Conservation (phyloP, 2,329 filamentous ascomycete genomes). For the Calonectria multiphialidica region DNA sequence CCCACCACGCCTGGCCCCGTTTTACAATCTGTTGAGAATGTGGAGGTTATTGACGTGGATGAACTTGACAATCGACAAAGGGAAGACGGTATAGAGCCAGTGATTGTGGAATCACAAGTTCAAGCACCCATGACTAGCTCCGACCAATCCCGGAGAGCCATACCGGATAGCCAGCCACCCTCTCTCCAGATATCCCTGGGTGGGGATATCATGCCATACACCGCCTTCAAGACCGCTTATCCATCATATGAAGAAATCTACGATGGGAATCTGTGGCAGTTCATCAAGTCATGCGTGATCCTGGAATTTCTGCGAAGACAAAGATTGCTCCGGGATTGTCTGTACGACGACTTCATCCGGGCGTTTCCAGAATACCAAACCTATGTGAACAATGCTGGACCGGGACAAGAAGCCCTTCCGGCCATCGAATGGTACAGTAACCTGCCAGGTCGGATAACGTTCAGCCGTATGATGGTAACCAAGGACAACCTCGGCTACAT, state of each 20-base stretch:
- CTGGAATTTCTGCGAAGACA: slow-evolving; percentile 53
- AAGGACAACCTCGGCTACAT: slow-evolving; percentile 50
- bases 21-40: slow-evolving; percentile 35
- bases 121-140: neutral
- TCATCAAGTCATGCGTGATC: slow-evolving; percentile 59
- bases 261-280: slow-evolving; percentile 52
- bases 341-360: slow-evolving; percentile 67
- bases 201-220: slow-evolving; percentile 45
- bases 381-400: slow-evolving; percentile 51
- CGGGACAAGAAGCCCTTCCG: slow-evolving; percentile 45
- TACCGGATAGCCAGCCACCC: neutral
- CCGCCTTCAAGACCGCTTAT: slow-evolving; percentile 56
- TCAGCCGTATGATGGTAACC: slow-evolving; percentile 49
- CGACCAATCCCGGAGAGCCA: neutral
- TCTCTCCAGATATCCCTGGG: neutral
- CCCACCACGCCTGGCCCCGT: slow-evolving; percentile 34
- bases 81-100: slow-evolving; percentile 27
- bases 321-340: slow-evolving; percentile 52
- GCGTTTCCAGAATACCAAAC: slow-evolving; percentile 56
- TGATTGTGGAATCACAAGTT: slow-evolving; percentile 12
- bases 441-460: slow-evolving; percentile 44
- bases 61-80: slow-evolving; percentile 14
- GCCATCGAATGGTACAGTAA: slow-evolving; percentile 58
- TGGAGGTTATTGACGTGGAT: slow-evolving; percentile 17
- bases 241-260: slow-evolving; percentile 57